Evolutionary conservation across 768 basidiomycete species (phyloP), one percentile per base, ranked within the genome.

Genomic region (Lentinula lateritia): DNA sequence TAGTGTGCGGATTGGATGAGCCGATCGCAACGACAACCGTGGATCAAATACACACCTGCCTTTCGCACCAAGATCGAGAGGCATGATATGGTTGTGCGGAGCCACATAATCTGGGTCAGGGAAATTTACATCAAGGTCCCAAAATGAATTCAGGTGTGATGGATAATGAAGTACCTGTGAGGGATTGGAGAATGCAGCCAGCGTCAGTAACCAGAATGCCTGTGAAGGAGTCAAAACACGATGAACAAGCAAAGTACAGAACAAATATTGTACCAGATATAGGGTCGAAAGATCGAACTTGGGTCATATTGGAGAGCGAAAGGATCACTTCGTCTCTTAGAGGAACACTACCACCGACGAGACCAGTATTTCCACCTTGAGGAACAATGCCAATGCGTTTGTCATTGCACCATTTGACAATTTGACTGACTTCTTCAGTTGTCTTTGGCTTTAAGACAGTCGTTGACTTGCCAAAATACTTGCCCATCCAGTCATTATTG

Each of bases 301-400:
- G 81, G 68, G 84, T 86, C 86, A 99, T 85, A 69, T 90, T 93
- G 20, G 86, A 78, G 43, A 96, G 80, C 63, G 84, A 94, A 56
- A 99, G 76, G 56, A 99, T 82, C 64, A 98, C 74, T 74, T 99
- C 97, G 71, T 95, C 89, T 66, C 85, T 78, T 42, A 94, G 71
- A 0, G 97, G 96, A 10, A 96, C 90, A 64, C 95, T 87, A 41
- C 97, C 97, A 60, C 95, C 97, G 41, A 99, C 97, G 12, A 99
- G 83, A 15, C 97, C 97, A 0, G 97, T 99, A 76, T 99, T 99
- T 50, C 97, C 97, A 52, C 97, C 96, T 73, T 99, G 97, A 1
- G 97, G 97, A 2, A 97, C 95, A 58, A 98, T 83, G n/a, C 88
- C 88, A 45, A 99, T 90, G 59, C 83, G 81, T 61, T 85, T 81